These are phyloP conservation scores for Acer yangbiense DNA, from an alignment of 345 rosid genomes.

Conservation along the genomic window DNA sequence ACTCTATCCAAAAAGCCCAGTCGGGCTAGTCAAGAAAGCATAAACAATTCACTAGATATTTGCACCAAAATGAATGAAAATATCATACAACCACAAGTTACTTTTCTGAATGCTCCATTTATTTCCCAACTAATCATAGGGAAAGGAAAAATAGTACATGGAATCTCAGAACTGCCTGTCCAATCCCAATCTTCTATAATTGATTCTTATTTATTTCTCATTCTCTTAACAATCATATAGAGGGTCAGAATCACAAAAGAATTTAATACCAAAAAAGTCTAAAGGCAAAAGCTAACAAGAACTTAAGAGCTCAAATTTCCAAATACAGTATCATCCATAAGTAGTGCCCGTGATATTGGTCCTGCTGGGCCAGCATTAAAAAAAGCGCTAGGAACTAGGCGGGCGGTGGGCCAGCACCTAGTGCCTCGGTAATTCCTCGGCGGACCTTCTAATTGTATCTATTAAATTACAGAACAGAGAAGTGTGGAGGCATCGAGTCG, in stretches of 20 bases:
- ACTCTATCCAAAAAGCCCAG: neutral
- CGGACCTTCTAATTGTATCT: no score
- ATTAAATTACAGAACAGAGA: no score
- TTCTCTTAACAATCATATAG: neutral
- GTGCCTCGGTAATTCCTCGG: no score
- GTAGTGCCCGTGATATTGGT: neutral
- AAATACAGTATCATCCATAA: neutral
- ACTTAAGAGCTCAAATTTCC: neutral
- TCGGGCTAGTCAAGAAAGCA: neutral
- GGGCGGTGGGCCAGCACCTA: no score
- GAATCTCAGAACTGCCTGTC: slow-evolving; percentile 4
- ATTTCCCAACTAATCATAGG: neutral
- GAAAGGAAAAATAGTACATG: neutral
- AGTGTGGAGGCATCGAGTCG: no score
- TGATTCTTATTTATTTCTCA: neutral
- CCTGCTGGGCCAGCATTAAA: no score
- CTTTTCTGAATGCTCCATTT: no score
- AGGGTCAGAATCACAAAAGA: no score
- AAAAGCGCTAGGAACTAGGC: no score
- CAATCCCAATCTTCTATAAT: neutral
- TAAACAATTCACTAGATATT: neutral
- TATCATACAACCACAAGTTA: no score
- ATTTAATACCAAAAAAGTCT: neutral
- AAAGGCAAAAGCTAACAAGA: neutral
- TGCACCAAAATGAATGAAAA: neutral